Evolutionary conservation across 176 grass and related monocot species (phyloP), one percentile per base, ranked within the genome.

Genomic region (Themeda triandra): DNA sequence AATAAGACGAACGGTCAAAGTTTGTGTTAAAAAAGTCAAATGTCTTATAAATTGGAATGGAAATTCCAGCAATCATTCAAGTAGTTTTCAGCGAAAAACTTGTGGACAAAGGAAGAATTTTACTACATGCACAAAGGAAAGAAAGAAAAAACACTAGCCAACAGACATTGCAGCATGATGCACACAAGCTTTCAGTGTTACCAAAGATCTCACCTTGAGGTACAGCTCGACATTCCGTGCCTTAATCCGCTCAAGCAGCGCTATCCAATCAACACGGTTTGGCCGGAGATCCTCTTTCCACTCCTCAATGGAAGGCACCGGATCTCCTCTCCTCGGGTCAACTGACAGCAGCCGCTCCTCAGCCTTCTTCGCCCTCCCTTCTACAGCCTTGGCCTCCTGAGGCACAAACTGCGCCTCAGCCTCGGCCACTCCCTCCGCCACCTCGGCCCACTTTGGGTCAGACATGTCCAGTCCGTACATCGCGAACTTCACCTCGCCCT

Each of bases 401-500:
- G 92, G 89, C 58, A 95, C 89, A 66, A 92, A 90, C 14, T 93
- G 80, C 27, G 87, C 84, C 85, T 93, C 80, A 35, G 85, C 76
- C 73, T 91, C 88, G 46, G 88, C 93, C 0, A 46, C 27, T 59
- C 87, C 87, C 85, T 92, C 83, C n/a, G 89, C 96, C 48, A 92
- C 91, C 73, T 98, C 96, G 11, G 80, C 91, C 96, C 96, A 98
- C 65, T 83, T 86, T 8, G 87, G 87, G 68, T 95, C 91, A 0
- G 96, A 98, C 73, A 98, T 85, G 83, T 98, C 96, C 77, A 98
- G 29, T 18, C 96, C 96, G 30, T 90, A 87, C 23, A 98, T 95
- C 81, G 88, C 87, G 91, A 87, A 95, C 83, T 92, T 95, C 76
- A 98, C 83, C 74, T 90, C 86, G 6, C 91, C 89, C 74, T 95